Evolutionary conservation across 257 asterid species (phyloP).

Genomic region (Rauvolfia tetraphylla): DNA sequence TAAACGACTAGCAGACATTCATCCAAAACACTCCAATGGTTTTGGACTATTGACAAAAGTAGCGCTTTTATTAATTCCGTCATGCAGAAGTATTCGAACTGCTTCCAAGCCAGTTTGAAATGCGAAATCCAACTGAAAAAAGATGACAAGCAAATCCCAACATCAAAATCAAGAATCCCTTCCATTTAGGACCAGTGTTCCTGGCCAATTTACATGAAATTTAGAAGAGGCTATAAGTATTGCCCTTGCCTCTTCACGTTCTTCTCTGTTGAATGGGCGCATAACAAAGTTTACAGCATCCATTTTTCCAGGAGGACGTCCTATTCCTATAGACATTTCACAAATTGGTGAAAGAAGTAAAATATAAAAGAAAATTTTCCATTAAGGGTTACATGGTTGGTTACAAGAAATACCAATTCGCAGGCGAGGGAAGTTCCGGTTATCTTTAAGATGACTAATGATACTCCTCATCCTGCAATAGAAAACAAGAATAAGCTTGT

Average conservation of each 20-base stretch:
- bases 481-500: slow-evolving; percentile 1
- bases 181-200: background rate
- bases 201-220: background rate
- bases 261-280: slow-evolving; percentile 75
- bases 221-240: background rate
- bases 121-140: slow-evolving; percentile 71
- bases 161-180: background rate
- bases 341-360: background rate
- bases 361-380: background rate
- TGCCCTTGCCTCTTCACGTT: slow-evolving; percentile 63
- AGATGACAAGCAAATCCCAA: slow-evolving; percentile 6
- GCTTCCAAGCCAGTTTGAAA: slow-evolving; percentile 75
- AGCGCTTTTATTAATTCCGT: slow-evolving; percentile 70
- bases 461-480: slow-evolving; percentile 85
- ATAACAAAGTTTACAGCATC: slow-evolving; percentile 71
- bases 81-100: slow-evolving; percentile 64
- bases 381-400: background rate
- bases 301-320: slow-evolving; percentile 96
- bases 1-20: background rate
- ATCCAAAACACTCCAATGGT: slow-evolving; percentile 29
- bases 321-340: slow-evolving; percentile 52
- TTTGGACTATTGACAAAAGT: slow-evolving; percentile 75
- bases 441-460: slow-evolving; percentile 72
- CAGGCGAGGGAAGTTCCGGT: slow-evolving; percentile 80
- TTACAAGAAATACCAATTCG: slow-evolving; percentile 58